Evolutionary conservation across 495 filamentous ascomycete genomes (phyloP).

Genomic region (Thozetella sp.): DNA sequence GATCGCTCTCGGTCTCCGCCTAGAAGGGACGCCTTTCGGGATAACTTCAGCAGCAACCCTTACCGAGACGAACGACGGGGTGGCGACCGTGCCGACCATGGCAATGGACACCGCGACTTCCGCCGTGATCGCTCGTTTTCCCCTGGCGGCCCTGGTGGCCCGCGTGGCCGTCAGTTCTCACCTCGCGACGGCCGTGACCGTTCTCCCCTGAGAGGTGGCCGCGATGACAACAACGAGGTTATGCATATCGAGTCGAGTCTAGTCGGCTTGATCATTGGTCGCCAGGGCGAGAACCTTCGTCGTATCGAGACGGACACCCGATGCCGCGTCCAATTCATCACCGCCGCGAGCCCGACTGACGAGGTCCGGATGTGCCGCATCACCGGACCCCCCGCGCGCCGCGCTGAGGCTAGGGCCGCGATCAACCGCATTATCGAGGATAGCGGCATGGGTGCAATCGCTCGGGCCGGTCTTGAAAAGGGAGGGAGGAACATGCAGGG

Average conservation of each 20-base stretch:
- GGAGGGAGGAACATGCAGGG: slow-evolving; percentile 10
- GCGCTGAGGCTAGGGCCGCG: slow-evolving; percentile 69
- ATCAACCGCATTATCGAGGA: slow-evolving; percentile 84
- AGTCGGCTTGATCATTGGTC: slow-evolving; percentile 82
- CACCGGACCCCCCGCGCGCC: slow-evolving; percentile 63
- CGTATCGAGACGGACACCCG: slow-evolving; percentile 75
- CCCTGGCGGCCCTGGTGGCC: slow-evolving; percentile 51
- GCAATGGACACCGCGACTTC: slow-evolving; percentile 42
- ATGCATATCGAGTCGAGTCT: slow-evolving; percentile 76
- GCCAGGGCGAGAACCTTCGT: slow-evolving; percentile 79
- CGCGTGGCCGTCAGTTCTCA: slow-evolving; percentile 51
- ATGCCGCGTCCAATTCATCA: slow-evolving; percentile 80
- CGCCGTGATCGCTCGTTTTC: slow-evolving; percentile 67
- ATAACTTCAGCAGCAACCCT: slow-evolving; percentile 72
- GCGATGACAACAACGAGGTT: slow-evolving; percentile 66
- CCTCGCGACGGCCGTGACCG: slow-evolving; percentile 52
- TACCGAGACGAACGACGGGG: slow-evolving; percentile 76
- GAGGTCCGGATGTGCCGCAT: slow-evolving; percentile 78
- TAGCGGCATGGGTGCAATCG: slow-evolving; percentile 65
- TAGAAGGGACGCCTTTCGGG: slow-evolving; percentile 64
- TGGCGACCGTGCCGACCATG: slow-evolving; percentile 33
- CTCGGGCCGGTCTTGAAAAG: slow-evolving; percentile 33
- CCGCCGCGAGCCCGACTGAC: slow-evolving; percentile 64
- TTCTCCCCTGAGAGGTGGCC: slow-evolving; percentile 52
- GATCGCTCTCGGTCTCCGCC: slow-evolving; percentile 72